A percentile compares a stretch with the other conserved stretches of the same genome.
Conservation (phyloP, 768 basidiomycete genomes). For the Russula sp. region DNA sequence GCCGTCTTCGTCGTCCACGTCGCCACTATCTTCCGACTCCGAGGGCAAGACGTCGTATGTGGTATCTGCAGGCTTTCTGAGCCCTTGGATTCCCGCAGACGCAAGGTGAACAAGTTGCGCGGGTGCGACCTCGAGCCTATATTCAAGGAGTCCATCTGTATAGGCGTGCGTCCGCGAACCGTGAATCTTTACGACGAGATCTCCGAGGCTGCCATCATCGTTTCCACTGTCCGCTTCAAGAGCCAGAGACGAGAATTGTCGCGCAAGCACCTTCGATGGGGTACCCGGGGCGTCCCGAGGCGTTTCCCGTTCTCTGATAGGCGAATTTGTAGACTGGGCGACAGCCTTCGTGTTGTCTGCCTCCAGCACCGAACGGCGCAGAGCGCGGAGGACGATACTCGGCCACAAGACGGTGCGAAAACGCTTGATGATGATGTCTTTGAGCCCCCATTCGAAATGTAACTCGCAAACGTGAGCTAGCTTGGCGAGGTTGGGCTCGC, state of each 20-base stretch:
- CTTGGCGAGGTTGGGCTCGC: conserved; percentile 65
- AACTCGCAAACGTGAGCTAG: conserved; percentile 80
- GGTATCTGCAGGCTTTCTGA: conserved; percentile 42
- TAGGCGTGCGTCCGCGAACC: conserved; percentile 62
- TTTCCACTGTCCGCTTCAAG: conserved; percentile 34
- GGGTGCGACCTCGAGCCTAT: conserved; percentile 75
- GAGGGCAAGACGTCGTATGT: conserved; percentile 37
- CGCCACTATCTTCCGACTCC: conserved; percentile 47
- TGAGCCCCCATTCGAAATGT: conserved; percentile 91
- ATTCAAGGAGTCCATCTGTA: conserved; percentile 71
- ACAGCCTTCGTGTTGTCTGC: conserved; percentile 30
- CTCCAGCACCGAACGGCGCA: conserved; percentile 58
- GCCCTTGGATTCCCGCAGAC: conserved; percentile 63
- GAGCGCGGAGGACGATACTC: conserved; percentile 62
- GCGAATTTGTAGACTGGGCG: conserved; percentile 35
- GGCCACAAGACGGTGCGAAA: conserved; percentile 84
- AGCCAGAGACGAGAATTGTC: conserved; percentile 51
- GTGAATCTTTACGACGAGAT: conserved; percentile 64
- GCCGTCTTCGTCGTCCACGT: conserved; percentile 45
- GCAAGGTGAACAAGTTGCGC: conserved; percentile 60
- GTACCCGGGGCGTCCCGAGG: conserved; percentile 38
- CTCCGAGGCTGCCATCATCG: conserved; percentile 40
- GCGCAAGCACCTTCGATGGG: conserved; percentile 49
- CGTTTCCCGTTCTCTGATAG: background rate
- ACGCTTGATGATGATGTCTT: conserved; percentile 75